Conservation (phyloP, 768 basidiomycete genomes). For the Jaapia argillacea region DNA sequence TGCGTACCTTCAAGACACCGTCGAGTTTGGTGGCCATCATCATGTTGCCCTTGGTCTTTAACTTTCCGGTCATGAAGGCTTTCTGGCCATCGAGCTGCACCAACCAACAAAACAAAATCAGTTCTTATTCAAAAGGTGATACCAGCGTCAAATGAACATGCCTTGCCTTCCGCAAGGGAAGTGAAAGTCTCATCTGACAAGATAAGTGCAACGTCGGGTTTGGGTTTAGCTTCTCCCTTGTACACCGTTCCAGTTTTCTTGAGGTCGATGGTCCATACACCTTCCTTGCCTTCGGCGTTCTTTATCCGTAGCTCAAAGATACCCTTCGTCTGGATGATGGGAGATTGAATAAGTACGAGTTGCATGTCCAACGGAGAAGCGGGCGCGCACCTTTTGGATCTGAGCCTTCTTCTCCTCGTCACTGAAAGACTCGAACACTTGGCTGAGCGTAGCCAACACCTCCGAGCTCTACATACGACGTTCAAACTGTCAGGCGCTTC, state of each 20-base stretch:
- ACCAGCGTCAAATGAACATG: slow-evolving; percentile 17
- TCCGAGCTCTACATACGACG: slow-evolving; percentile 46
- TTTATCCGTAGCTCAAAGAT: slow-evolving; percentile 80
- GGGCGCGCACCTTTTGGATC: slow-evolving; percentile 57
- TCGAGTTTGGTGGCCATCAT: slow-evolving; percentile 93
- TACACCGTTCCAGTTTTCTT: slow-evolving; percentile 75
- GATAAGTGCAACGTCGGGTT: slow-evolving; percentile 77
- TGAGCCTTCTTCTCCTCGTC: slow-evolving; percentile 56
- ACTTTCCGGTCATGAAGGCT: slow-evolving; percentile 91
- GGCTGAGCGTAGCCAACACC: slow-evolving; percentile 42
- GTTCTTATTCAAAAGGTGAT: background rate
- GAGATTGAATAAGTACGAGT: background rate
- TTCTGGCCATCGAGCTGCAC: slow-evolving; percentile 79
- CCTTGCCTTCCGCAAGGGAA: slow-evolving; percentile 67
- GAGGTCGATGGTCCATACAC: slow-evolving; percentile 85
- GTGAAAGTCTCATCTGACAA: slow-evolving; percentile 69
- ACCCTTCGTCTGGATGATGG: slow-evolving; percentile 56
- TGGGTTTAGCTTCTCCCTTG: slow-evolving; percentile 61
- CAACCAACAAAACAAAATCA: background rate
- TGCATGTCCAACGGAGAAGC: background rate
- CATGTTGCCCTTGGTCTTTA: slow-evolving; percentile 88
- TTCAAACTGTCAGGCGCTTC: background rate
- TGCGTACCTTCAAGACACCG: slow-evolving; percentile 63
- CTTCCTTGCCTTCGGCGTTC: slow-evolving; percentile 62
- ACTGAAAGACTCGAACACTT: slow-evolving; percentile 40